Evolutionary conservation across 345 rosid species (phyloP), one percentile per base, ranked within the genome.

Genomic region (Fremontodendron californicum): DNA sequence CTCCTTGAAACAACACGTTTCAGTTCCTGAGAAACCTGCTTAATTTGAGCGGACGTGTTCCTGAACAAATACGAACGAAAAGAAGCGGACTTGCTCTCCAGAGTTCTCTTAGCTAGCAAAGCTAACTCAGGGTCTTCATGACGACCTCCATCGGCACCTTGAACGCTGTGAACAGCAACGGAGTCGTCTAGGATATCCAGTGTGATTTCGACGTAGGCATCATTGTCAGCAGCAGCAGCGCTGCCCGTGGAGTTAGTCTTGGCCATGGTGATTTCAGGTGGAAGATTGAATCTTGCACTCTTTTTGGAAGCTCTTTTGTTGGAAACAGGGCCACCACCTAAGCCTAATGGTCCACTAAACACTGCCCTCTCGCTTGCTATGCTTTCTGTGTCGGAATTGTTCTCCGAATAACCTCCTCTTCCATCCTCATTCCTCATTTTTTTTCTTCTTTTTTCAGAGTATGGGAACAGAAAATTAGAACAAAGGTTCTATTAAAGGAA

Each of bases 111-210:
- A 8, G 94, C 90, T 18, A 94, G 85, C 23, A 91, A 85, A 1
- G 97, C 75, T 52, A 93, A 75, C 82, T 90, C 95, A 0, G 96
- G 95, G 64, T 93, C 97, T 64, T 93, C 94, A 2, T 78, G 78
- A 1, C 68, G 78, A 1, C 68, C 83, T 8, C 78, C 81, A 6
- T 79, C 88, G 11, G 96, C 93, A 5, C 88, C 82, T 13, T 92
- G 92, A 58, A 94, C 97, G 74, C 98, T 92, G 83, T 94, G 97
- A 18, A 94, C 97, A 10, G 92, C 96, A 3, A 94, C 94, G 0
- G 96, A 87, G 39, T 91, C 97, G 51, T 92, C 93, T 31, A 87
- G 84, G 49, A 94, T 90, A 81, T 92, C 97, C 5, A 92, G 85
- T 40, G 98, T 94, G 80, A 94, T 91, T 85, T 94, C 98, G 0